phyloP scores from a whole-genome alignment of 768 basidiomycete species.

The Bullera alba region DNA sequence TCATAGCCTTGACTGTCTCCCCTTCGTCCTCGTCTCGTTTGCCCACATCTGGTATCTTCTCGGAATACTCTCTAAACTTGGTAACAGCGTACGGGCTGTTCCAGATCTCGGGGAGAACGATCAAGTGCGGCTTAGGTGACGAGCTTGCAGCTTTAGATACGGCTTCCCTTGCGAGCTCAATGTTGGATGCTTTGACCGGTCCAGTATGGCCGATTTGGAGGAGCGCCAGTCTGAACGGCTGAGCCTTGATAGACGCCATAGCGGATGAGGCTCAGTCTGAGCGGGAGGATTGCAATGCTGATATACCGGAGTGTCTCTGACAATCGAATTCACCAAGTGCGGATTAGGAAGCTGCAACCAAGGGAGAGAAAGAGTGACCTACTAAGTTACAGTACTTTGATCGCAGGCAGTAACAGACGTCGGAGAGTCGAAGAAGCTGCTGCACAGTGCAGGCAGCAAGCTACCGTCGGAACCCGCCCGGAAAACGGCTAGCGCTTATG shows the following conservation, averaged over 20 bases:
- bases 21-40: constrained; percentile 14
- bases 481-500: too few species aligned
- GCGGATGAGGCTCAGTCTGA: too few species aligned
- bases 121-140: constrained; percentile 25
- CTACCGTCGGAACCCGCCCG: too few species aligned
- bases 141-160: constrained; percentile 54
- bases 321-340: too few species aligned
- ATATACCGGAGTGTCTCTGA: too few species aligned
- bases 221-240: constrained; percentile 75
- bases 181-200: constrained; percentile 64
- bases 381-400: too few species aligned
- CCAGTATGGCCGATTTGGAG: constrained; percentile 78
- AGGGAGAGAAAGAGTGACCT: too few species aligned
- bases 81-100: constrained; percentile 49
- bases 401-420: too few species aligned
- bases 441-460: too few species aligned
- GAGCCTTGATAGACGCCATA: constrained; percentile 49
- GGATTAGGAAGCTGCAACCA: too few species aligned
- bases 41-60: constrained; percentile 47
- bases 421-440: too few species aligned
- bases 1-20: constrained; percentile 74
- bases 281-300: too few species aligned
- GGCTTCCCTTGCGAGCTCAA: constrained; percentile 73
- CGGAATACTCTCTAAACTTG: constrained; percentile 77
- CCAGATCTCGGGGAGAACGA: constrained; percentile 48